Evolutionary conservation across 768 basidiomycete genomes (phyloP), one percentile per base, ranked within the genome.

Genomic region (Suillus fuscotomentosus): DNA sequence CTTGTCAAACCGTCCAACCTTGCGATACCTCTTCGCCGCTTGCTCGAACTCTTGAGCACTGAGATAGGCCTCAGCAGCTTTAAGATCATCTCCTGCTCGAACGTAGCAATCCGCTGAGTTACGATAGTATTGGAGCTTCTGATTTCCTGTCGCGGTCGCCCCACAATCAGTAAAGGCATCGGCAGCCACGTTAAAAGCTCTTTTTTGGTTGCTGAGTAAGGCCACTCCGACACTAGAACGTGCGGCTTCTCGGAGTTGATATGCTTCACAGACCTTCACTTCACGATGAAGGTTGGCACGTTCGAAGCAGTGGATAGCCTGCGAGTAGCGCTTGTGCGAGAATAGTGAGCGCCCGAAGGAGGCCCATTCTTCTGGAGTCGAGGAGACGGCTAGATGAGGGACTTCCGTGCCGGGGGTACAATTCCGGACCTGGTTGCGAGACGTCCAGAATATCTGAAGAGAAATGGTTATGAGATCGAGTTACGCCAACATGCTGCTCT

Each of bases 301-400:
- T 55, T 81, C 78, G 50, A 82, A 88, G 63, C 84, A 84, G 54
- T 84, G 78, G 76, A 79, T 81, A 0, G 88, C 86, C 65, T 88
- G 84, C 3, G 77, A 69, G 65, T 83, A 59, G 41, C 64, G 71
- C 54, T 75, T 70, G 17, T 75, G 69, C 7, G 75, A 67, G 69
- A 85, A 85, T 3, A 85, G 82, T 8, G 72, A 67, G 1, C 67
- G 66, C 1, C 82, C 83, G 22, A 74, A 80, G 27, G 72, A 69
- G 5, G 72, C 77, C 84, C 84, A 85, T 68, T 85, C 84, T 31
- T 74, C 79, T 1, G 70, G 67, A 13, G 82, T 80, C 3, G 88
- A 90, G 0, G 82, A 76, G 1, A 81, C 82, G 0, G 86, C 86
- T 22, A 90, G 77, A 13, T 77, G 81, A 2, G 86, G 86, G 41